Base-by-base conservation (phyloP, 805 yeast species). In the Saccharomycopsis vini region DNA sequence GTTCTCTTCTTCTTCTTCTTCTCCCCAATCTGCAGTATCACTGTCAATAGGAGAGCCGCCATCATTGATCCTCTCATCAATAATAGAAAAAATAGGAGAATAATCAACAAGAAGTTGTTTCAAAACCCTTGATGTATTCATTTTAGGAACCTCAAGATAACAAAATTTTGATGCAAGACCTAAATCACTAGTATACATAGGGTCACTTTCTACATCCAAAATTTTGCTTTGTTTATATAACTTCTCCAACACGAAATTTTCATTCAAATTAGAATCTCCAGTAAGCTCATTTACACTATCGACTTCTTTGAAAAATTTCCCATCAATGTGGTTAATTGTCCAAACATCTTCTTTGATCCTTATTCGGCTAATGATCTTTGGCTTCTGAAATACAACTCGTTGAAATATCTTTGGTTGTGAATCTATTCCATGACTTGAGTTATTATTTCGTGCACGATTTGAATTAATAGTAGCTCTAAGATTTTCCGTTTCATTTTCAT, bases 311-410 rank as follows among this genome's bases (percentile, higher is more conserved):
- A 80, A 79, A 43, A 56, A 64, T 3, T 50, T 50, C 1, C 62
- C 56, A 18, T 60, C 57, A 1, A 78, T 55, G 9, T 63, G 64
- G 39, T 61, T 63, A 5, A 68, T 59, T 0, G 80, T 68, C 85
- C 86, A 79, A 24, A 69, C 75, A 44, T 68, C 71, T 37, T 72
- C 78, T 6, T 60, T 60, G 21, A 75, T 43, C 9, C 65, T 44
- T 2, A 61, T 54, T 21, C 78, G 50, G 36, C 60, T 56, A 0
- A 50, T 44, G 1, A 67, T 64, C 4, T 19, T 34, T 3, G 69
- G 66, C 2, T 44, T 21, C 3, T 43, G 42, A 40, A 62, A 64
- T 7, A 15, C 39, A n/a, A 58, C 49, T 13, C 56, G 42, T 21
- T 24, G 29, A n/a, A 48, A 46, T 15, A 22, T 22, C 4, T n/a